Evolutionary conservation across 148 eudicot species (phyloP).

Genomic region (Vaccinium darrowii): DNA sequence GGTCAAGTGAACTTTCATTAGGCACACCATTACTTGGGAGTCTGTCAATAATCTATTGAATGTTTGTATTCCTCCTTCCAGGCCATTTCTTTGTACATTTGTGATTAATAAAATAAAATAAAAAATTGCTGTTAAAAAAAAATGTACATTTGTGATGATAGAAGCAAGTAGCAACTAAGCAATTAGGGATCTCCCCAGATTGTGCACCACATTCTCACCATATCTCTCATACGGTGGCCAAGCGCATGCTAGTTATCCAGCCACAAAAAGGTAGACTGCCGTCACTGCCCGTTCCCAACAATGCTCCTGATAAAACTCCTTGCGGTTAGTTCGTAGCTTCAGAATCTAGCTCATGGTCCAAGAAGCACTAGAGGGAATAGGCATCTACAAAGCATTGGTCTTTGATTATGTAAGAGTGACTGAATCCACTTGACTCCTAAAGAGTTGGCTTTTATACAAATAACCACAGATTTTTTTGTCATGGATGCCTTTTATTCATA

Average conservation of each 20-base stretch:
- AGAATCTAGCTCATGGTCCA: slow-evolving; percentile 1
- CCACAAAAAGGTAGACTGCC: background rate
- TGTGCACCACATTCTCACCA: background rate
- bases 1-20: background rate
- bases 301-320: background rate
- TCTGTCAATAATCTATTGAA: background rate
- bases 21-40: background rate
- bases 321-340: background rate
- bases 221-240: background rate
- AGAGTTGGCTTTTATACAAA: background rate
- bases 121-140: too few relatives aligned
- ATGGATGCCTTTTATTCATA: slow-evolving; percentile 3
- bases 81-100: background rate
- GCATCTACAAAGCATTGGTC: background rate
- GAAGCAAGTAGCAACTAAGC: background rate
- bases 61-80: background rate
- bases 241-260: background rate
- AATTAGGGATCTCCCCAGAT: background rate
- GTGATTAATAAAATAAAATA: background rate
- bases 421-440: background rate
- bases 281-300: background rate
- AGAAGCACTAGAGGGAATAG: background rate
- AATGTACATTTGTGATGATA: background rate
- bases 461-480: background rate
- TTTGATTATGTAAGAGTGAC: background rate